Conservation (phyloP, 2,329 filamentous ascomycete genomes). For the Phoma herbarum region DNA sequence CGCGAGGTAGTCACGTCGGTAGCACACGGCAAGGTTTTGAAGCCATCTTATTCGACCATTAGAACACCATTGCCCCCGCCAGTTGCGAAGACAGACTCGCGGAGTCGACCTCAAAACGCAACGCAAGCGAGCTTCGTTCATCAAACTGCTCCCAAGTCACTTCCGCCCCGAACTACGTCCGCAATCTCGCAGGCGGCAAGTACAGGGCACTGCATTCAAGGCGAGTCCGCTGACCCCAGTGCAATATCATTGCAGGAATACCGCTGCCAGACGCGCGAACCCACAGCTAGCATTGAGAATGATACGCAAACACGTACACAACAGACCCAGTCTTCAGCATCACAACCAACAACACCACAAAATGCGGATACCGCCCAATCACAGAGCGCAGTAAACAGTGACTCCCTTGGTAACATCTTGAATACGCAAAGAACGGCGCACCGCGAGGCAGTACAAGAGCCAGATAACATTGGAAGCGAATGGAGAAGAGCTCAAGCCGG, state of each 20-base stretch:
- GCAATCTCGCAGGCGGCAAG: no score
- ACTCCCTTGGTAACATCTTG: background rate
- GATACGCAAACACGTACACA: background rate
- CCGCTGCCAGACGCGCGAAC: background rate
- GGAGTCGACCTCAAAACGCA: background rate
- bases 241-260: background rate
- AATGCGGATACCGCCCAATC: background rate
- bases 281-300: background rate
- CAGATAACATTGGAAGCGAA: background rate
- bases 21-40: background rate
- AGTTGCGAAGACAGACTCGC: background rate
- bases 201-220: background rate
- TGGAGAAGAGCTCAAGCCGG: background rate
- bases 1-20: background rate
- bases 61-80: background rate
- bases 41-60: background rate
- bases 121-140: background rate
- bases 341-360: background rate
- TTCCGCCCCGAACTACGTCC: background rate
- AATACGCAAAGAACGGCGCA: background rate
- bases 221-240: background rate
- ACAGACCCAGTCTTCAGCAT: background rate
- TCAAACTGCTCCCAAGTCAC: background rate
- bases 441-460: background rate
- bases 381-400: background rate